Evolutionary conservation across 176 grass and related monocot genomes (phyloP).

Genomic region (Melocanna baccifera): DNA sequence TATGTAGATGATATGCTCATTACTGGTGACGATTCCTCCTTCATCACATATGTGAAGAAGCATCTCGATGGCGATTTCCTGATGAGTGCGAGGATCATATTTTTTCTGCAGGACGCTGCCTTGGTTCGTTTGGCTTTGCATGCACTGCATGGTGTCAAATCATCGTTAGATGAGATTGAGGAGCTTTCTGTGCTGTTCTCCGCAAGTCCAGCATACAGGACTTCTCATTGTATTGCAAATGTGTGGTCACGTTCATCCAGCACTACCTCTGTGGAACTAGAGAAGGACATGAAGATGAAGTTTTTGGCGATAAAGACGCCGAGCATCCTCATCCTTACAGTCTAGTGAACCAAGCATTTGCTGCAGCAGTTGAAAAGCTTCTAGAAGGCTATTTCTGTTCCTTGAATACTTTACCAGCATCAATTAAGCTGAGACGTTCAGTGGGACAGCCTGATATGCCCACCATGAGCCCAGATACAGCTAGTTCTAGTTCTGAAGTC

Average conservation of each 20-base stretch:
- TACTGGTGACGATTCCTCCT: no score
- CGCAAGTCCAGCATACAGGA: constrained; percentile 76
- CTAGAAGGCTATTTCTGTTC: constrained; percentile 87
- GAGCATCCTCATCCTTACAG: constrained; percentile 47
- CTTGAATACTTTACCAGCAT: constrained; percentile 70
- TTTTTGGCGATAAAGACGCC: constrained; percentile 30
- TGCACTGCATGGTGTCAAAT: constrained; percentile 73
- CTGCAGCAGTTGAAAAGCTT: constrained; percentile 75
- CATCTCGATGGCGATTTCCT: no score
- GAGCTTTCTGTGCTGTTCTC: constrained; percentile 59
- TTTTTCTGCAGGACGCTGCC: constrained; percentile 60
- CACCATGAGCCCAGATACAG: constrained; percentile 28
- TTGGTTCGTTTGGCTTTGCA: constrained; percentile 75
- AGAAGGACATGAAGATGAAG: constrained; percentile 17
- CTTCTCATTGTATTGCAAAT: constrained; percentile 50
- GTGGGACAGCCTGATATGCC: constrained; percentile 8
- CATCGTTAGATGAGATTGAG: constrained; percentile 74
- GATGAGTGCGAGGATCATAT: constrained; percentile 1
- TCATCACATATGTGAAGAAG: no score
- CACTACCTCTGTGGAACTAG: constrained; percentile 40
- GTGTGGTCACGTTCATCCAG: constrained; percentile 82
- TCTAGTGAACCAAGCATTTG: constrained; percentile 87
- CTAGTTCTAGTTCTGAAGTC: constrained; percentile 48
- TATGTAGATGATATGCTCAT: no score
- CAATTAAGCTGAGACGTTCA: constrained; percentile 67